These are phyloP conservation scores for Lactifluus subvellereus DNA, from an alignment of 768 basidiomycete species.

Conservation along the genomic window DNA sequence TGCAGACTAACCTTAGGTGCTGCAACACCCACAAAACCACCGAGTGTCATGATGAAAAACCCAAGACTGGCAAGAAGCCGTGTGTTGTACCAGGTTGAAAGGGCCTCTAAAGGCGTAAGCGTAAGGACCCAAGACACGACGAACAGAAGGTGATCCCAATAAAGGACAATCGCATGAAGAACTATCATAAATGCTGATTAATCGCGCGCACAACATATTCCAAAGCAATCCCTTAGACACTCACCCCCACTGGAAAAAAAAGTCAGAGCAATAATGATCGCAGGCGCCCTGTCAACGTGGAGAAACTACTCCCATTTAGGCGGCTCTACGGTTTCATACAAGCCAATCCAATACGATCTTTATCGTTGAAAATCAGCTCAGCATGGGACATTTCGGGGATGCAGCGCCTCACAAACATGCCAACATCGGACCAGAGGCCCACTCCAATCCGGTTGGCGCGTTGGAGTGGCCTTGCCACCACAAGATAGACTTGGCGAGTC, in stretches of 20 bases:
- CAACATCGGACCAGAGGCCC: not conserved
- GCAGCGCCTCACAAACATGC: not conserved
- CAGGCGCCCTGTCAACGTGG: slow-evolving; percentile 3
- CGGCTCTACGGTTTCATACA: not conserved
- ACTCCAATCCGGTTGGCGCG: not conserved
- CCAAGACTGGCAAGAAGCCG: too few relatives aligned
- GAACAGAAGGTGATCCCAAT: not conserved
- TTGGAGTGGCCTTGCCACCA: not conserved
- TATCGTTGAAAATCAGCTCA: not conserved
- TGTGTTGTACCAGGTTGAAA: rapidly evolving
- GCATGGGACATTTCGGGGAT: not conserved
- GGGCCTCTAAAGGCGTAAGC: not conserved
- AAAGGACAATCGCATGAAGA: not conserved
- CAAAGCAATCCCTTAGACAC: not conserved
- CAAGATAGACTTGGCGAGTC: slow-evolving; percentile 2
- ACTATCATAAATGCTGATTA: not conserved
- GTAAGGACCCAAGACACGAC: not conserved
- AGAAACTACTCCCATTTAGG: slow-evolving; percentile 9
- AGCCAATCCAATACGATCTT: slow-evolving; percentile 10
- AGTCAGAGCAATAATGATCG: not conserved
- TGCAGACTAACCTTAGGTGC: not conserved
- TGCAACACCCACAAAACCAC: too few relatives aligned
- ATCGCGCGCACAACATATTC: not conserved
- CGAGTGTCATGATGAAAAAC: too few relatives aligned
- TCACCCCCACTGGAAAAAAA: slow-evolving; percentile 5